Conservation (phyloP, 1,284 basidiomycete species). For the Ganoderma meredithae region DNA sequence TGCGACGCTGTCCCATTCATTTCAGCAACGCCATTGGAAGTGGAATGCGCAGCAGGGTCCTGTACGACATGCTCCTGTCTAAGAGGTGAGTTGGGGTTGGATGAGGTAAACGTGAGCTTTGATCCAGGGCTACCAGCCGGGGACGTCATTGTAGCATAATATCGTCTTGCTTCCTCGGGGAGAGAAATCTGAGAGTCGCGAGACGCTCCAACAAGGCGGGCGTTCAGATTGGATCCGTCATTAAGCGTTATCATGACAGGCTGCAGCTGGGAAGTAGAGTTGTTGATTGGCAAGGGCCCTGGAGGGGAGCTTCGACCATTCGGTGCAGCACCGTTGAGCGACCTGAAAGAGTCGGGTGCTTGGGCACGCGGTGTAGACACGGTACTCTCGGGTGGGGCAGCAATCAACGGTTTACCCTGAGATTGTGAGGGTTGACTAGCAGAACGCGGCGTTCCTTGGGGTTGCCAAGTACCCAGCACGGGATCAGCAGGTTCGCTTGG, state of each 20-base stretch:
- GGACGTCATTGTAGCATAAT: constrained; percentile 69
- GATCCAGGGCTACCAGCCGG: constrained; percentile 60
- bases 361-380: constrained; percentile 15
- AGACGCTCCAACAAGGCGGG: constrained; percentile 42
- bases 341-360: constrained; percentile 7
- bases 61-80: constrained; percentile 28
- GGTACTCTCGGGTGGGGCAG: constrained; percentile 22
- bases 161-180: constrained; percentile 76
- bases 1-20: constrained; percentile 11
- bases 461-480: constrained; percentile 33
- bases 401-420: constrained; percentile 17
- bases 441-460: constrained; percentile 21
- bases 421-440: constrained; percentile 21
- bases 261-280: constrained; percentile 12
- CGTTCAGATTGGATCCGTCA: constrained; percentile 22
- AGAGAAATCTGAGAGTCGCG: constrained; percentile 72
- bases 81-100: constrained; percentile 31
- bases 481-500: constrained; percentile 30
- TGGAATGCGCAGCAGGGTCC: constrained; percentile 21
- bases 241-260: constrained; percentile 27
- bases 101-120: constrained; percentile 32
- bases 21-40: constrained; percentile 22
- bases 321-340: constrained; percentile 13
- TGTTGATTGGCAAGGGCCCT: constrained; percentile 21
- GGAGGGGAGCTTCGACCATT: constrained; percentile 18